Percentiles rank a stretch among this genome's conserved stretches.
phyloP scores from a whole-genome alignment of 2,329 filamentous ascomycete species.

The Nemania diffusa region DNA sequence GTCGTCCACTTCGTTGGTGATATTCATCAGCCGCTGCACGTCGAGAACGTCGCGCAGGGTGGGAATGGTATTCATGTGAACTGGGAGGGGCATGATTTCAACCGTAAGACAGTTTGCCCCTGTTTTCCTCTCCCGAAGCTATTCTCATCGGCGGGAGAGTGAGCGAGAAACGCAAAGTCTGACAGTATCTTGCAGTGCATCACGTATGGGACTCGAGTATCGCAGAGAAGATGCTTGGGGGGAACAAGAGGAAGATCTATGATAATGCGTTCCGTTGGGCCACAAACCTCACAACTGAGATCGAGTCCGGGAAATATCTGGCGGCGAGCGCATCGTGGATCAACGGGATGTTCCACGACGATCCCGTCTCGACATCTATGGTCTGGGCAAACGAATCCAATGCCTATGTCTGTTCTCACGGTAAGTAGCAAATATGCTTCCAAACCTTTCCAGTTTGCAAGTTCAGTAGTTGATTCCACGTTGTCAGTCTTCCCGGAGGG shows the following conservation, averaged over 20 bases:
- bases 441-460: slow-evolving; percentile 13
- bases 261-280: slow-evolving; percentile 66
- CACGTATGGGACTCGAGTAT: slow-evolving; percentile 79
- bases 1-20: slow-evolving; percentile 76
- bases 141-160: neutral
- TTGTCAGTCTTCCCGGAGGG: slow-evolving; percentile 69
- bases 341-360: slow-evolving; percentile 63
- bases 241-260: slow-evolving; percentile 61
- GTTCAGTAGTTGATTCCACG: slow-evolving; percentile 31
- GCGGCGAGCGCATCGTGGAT: slow-evolving; percentile 64
- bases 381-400: slow-evolving; percentile 73
- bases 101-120: slow-evolving; percentile 52
- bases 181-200: slow-evolving; percentile 58
- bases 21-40: slow-evolving; percentile 75
- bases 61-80: slow-evolving; percentile 75
- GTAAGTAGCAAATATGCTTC: slow-evolving; percentile 53
- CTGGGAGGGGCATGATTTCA: slow-evolving; percentile 67
- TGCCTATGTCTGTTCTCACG: slow-evolving; percentile 68
- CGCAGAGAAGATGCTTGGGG: slow-evolving; percentile 71
- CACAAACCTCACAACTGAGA: slow-evolving; percentile 62
- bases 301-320: slow-evolving; percentile 66
- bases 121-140: neutral
- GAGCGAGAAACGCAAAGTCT: slow-evolving; percentile 18
- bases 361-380: slow-evolving; percentile 66
- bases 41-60: slow-evolving; percentile 70